Base-by-base conservation (phyloP, 371 early-diverging fungal genomes). In the Entomophthora muscae region DNA sequence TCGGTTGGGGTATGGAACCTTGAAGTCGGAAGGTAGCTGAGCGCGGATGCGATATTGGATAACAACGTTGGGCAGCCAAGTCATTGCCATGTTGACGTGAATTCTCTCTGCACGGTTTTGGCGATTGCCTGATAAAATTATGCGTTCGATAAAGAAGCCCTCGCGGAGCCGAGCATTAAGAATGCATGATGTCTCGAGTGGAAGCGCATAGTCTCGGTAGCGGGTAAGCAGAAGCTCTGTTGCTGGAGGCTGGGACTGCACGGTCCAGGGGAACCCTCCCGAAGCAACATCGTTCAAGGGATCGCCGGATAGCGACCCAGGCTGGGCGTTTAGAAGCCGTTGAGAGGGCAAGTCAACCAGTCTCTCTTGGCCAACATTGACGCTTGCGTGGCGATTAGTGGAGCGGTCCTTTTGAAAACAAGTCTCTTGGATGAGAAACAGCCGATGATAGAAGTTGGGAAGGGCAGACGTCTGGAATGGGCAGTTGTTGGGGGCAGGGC, bases 11-110 rank as follows among this genome's bases (percentile, higher is more conserved):
- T 63, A 52, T 23, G 31, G 31, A 22, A 59, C 32, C 22, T 65
- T 57, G 51, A n/a, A 51, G 53, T 66, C 71, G 10, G 63, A 42
- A 0, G 69, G 61, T 10, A 68, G 58, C 31, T 62, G 77, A 57
- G 71, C 81, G 28, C 71, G 83, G 57, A 94, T 82, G 29, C 83
- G 83, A 72, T 96, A 96, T 52, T 87, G 83, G 10, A 96, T 78
- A 0, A 85, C 87, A 52, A 94, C 84, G 65, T 89, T 84, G 0
- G 90, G 89, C 27, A 89, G 82, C 93, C 93, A 93, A 7, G 81
- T 79, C 64, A 89, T 66, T 30, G 78, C 71, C 57, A 92, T 68
- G 22, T 76, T 76, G 32, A 89, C 75, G 27, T 77, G 75, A 0
- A 88, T 74, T 63, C 78, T 79, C 60, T 79, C 78, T 21, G 68